A percentile compares a stretch with the other conserved stretches of the same genome.
phyloP scores from a whole-genome alignment of 192 early-diverging fungal genomes.

The Coemansia sp. region DNA sequence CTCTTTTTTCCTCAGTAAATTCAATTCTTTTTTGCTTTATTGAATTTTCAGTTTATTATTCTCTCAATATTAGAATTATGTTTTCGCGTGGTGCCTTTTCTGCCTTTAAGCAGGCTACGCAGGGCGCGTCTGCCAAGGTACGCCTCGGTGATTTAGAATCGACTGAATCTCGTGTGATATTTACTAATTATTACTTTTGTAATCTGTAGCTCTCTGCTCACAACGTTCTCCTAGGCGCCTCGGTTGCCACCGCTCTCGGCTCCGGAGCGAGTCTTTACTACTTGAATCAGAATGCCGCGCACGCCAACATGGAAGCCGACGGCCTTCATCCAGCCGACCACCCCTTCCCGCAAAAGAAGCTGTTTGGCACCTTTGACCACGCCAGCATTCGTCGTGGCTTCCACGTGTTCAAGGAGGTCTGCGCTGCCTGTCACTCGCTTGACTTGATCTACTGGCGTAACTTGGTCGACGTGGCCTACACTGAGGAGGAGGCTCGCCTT shows the following conservation, averaged over 20 bases:
- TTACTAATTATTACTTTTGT: neutral
- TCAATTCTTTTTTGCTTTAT: neutral
- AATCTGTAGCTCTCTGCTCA: constrained; percentile 21
- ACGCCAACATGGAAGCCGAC: constrained; percentile 86
- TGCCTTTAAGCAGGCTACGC: constrained; percentile 36
- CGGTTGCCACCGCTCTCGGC: constrained; percentile 64
- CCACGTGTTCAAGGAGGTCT: constrained; percentile 99
- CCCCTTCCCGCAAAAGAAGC: constrained; percentile 86
- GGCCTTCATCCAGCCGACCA: constrained; percentile 89
- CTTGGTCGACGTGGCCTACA: constrained; percentile 92
- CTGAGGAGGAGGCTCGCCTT: constrained; percentile 89
- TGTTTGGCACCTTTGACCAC: constrained; percentile 90
- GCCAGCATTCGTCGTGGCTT: constrained; percentile 96
- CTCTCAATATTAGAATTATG: constrained; percentile 20
- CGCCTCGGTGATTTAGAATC: neutral
- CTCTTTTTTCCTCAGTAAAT: too few relatives aligned
- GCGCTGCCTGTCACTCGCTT: constrained; percentile 96
- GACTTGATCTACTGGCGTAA: constrained; percentile 94
- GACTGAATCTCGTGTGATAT: neutral
- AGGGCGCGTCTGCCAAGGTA: constrained; percentile 40
- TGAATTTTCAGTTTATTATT: constrained; percentile 3
- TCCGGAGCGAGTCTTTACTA: constrained; percentile 58
- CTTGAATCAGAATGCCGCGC: constrained; percentile 58
- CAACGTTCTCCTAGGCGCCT: constrained; percentile 45
- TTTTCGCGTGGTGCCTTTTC: constrained; percentile 47